Conservation (phyloP, 305 asterid species). For the Petunia hybrid region DNA sequence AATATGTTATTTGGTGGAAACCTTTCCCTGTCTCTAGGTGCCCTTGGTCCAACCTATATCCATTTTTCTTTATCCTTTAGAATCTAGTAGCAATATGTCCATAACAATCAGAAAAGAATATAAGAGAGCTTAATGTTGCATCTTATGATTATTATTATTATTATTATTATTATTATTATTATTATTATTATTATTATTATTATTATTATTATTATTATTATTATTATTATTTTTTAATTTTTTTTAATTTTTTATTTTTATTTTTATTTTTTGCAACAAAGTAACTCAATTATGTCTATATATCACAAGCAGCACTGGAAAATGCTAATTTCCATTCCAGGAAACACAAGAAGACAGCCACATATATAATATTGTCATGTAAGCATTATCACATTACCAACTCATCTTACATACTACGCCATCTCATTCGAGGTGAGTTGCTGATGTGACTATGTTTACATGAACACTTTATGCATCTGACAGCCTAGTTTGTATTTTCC, state of each 20-base stretch:
- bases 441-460: background rate
- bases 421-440: background rate
- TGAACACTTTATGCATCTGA: background rate
- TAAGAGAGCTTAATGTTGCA: background rate
- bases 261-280: background rate
- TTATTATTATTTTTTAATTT: no score
- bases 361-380: background rate
- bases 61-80: background rate
- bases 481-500: background rate
- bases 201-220: no score
- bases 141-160: no score
- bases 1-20: conserved; percentile 74
- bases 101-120: background rate
- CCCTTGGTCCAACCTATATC: conserved; percentile 75
- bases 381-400: background rate
- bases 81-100: background rate
- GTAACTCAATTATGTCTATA: background rate
- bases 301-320: background rate
- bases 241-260: no score
- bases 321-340: background rate
- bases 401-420: background rate
- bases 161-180: no score
- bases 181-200: no score
- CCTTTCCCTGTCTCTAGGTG: conserved; percentile 58
- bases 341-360: background rate